phyloP scores from a whole-genome alignment of 192 early-diverging fungal species.

The Podila epigama region DNA sequence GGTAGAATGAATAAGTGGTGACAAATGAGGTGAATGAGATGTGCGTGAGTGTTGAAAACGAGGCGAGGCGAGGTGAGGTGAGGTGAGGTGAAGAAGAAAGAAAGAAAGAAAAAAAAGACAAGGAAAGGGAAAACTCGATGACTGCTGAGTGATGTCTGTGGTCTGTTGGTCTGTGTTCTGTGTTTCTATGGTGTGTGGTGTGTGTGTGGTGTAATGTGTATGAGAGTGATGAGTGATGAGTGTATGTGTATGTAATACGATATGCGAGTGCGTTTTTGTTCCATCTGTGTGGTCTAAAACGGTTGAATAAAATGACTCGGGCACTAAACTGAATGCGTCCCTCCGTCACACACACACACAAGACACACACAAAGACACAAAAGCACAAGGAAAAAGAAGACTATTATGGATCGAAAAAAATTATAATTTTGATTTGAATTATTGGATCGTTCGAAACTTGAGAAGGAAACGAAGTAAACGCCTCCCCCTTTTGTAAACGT shows the following conservation, averaged over 20 bases:
- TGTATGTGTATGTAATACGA: background rate
- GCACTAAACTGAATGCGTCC: too few species aligned
- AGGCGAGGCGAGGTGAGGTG: too few species aligned
- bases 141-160: too few species aligned
- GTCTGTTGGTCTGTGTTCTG: background rate
- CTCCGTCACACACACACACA: too few species aligned
- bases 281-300: background rate
- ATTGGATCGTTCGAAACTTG: too few species aligned
- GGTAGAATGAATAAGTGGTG: background rate
- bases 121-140: background rate
- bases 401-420: too few species aligned
- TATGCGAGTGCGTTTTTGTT: background rate
- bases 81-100: background rate
- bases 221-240: background rate
- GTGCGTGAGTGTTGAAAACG: too few species aligned
- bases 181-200: background rate
- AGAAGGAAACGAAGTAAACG: too few species aligned
- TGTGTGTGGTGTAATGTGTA: background rate
- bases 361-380: too few species aligned
- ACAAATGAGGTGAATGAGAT: background rate
- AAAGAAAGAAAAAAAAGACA: background rate
- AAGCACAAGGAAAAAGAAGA: too few species aligned
- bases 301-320: background rate
- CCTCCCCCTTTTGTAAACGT: too few species aligned
- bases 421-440: too few species aligned